A percentile compares a stretch with the other conserved stretches of the same genome.
phyloP scores from a whole-genome alignment of 306 rosid species.

The Vigna reflexopilosa region DNA sequence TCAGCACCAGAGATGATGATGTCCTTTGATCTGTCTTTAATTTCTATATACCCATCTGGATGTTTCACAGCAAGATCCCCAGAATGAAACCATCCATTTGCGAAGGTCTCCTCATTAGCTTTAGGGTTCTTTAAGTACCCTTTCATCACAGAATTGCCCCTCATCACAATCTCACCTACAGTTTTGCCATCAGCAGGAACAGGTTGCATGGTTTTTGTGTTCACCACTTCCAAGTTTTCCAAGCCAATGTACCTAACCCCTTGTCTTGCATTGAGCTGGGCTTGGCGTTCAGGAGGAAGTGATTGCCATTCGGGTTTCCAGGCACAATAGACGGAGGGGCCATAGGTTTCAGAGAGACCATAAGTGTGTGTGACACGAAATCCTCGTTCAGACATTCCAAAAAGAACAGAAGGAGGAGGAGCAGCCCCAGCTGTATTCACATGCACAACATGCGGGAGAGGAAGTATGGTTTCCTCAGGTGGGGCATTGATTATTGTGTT shows the following conservation, averaged over 20 bases:
- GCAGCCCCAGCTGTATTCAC: conserved; percentile 97
- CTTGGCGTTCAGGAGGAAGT: conserved; percentile 65
- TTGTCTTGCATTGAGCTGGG: conserved; percentile 84
- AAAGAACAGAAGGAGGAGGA: conserved; percentile 86
- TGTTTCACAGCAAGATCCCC: conserved; percentile 93
- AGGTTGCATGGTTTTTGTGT: conserved; percentile 71
- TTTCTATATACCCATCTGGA: conserved; percentile 89
- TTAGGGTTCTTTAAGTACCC: conserved; percentile 91
- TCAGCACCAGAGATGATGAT: conserved; percentile 95
- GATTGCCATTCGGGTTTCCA: conserved; percentile 97
- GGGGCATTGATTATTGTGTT: conserved; percentile 82
- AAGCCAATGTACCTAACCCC: conserved; percentile 78
- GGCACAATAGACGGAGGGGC: conserved; percentile 80
- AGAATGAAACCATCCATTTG: conserved; percentile 90
- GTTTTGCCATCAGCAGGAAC: conserved; percentile 86
- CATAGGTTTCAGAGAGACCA: conserved; percentile 91
- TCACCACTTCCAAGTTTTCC: conserved; percentile 74
- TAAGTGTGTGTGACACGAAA: conserved; percentile 90
- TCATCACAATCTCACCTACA: conserved; percentile 85
- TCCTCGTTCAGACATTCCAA: conserved; percentile 74
- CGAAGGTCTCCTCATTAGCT: conserved; percentile 75
- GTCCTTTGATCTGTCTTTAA: conserved; percentile 95
- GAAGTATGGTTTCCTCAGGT: conserved; percentile 73
- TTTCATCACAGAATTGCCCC: conserved; percentile 89
- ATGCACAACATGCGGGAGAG: conserved; percentile 80